Evolutionary conservation across 805 yeast genomes (phyloP), one percentile per base, ranked within the genome.

Genomic region (Scheffersomyces lignosus): DNA sequence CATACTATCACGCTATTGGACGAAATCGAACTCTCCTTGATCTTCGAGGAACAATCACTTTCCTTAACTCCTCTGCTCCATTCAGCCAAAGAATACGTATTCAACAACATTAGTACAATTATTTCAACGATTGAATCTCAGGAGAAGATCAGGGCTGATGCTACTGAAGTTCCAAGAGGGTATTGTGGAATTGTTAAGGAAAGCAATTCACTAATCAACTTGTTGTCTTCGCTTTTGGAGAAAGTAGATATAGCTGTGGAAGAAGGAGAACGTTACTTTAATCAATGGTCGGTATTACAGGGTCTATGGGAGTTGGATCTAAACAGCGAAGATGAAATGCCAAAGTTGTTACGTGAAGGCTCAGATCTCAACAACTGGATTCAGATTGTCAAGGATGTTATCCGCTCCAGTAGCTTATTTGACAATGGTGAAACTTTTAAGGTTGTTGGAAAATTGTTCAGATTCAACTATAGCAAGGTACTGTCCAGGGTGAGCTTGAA

Each of bases 201-300:
- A 29, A 22, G 18, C 13, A 15, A 25, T 30, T 18, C 31, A 10
- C 9, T 29, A 13, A 13, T 29, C 16, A 18, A 29, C 18, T 6
- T 4, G 28, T 22, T 15, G 23, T 25, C 18, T 12, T 15, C 17
- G 6, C 34, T 40, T 15, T 40, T 47, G 29, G 17, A 15, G 1
- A 38, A 44, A 3, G 51, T 78, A 4, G 76, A 74, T n/a, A 15
- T 15, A 0, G 38, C 60, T 3, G 50, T 64, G 14, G 26, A 31
- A 0, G 38, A 52, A 3, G 71, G 76, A 0, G 30, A 47, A 0
- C 34, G 13, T 0, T 81, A 80, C 45, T 55, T 74, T 13, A 36
- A 48, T 1, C 61, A 64, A 13, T 86, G 95, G 95, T 48, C 51
- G 2, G 60, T 58, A 15, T 64, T 82, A 18, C 84, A 81, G 49